phyloP scores from a whole-genome alignment of 2,329 filamentous ascomycete genomes.

The Bipolaris bicolor region DNA sequence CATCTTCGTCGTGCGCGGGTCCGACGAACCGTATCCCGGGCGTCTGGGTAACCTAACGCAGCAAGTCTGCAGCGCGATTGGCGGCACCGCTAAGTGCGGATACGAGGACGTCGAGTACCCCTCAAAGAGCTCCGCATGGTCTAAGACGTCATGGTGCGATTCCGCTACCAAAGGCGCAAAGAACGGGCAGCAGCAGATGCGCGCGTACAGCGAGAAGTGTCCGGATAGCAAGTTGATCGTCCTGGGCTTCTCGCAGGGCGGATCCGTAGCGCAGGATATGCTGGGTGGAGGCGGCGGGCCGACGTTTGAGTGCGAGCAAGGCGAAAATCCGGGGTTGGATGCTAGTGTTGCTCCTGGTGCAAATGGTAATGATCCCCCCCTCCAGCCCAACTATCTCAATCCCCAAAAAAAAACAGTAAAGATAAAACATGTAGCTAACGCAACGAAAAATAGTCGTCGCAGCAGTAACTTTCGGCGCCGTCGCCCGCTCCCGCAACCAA shows the following conservation, averaged over 20 bases:
- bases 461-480: constrained; percentile 36
- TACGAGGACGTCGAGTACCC: constrained; percentile 39
- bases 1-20: constrained; percentile 37
- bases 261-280: constrained; percentile 34
- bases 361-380: constrained; percentile 20
- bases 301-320: constrained; percentile 33
- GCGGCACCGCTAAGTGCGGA: constrained; percentile 25
- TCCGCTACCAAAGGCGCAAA: constrained; percentile 30
- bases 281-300: constrained; percentile 38
- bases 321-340: constrained; percentile 29
- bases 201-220: constrained; percentile 33
- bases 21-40: constrained; percentile 38
- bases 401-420: too few species aligned
- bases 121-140: constrained; percentile 35
- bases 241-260: constrained; percentile 36
- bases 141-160: constrained; percentile 34
- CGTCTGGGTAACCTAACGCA: constrained; percentile 33
- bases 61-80: constrained; percentile 28
- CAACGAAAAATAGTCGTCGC: constrained; percentile 26
- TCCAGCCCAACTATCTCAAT: too few species aligned
- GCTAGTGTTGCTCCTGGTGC: constrained; percentile 23
- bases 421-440: too few species aligned
- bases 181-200: constrained; percentile 35
- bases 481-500: constrained; percentile 28
- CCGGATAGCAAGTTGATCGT: constrained; percentile 37